Evolutionary conservation across 1,139 yeast genomes (phyloP), one percentile per base, ranked within the genome.

Genomic region (Torulaspora pretoriensis): DNA sequence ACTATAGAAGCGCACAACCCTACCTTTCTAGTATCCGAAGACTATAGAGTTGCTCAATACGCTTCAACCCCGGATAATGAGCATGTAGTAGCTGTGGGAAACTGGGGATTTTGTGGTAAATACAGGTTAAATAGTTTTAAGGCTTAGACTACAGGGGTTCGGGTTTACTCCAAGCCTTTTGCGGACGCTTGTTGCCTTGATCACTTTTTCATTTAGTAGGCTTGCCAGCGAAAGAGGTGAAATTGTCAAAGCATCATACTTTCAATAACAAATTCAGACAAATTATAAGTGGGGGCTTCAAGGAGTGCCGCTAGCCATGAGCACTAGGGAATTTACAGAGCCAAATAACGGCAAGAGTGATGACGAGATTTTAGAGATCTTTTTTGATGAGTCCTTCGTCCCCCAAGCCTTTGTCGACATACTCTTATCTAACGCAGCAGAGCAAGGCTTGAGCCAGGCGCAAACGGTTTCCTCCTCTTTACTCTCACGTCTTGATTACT

Each of bases 401-500:
- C 78, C 78, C 3, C 74, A 71, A 46, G 76, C 75, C 19, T 75
- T 68, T 48, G 63, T 75, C 7, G 78, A 75, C 53, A 72, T 76
- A 1, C 53, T 74, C 4, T 63, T 73, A 40, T 55, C 71, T 7
- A 56, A 67, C 16, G 60, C 68, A 2, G 49, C 51, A n/a, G 28
- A 42, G 8, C 43, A 48, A n/a, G 55, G 53, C 25, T 13, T 51
- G 8, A 62, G 64, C 30, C 53, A 64, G 12, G 53, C 72, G 3
- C 74, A 70, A 42, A 57, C 68, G 3, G 60, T 67, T 33, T 64
- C 74, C 13, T 57, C 71, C 2, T 52, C 70, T 2, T 66, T 83
- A 31, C 67, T 80, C 14, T 71, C 80, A 3, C 83, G 80, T 53
- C 62, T 82, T 46, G 87, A 83, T 58, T 80, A 73, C 59, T 77